A percentile compares a stretch with the other conserved stretches of the same genome.
Conservation (phyloP, 176 grass and related monocot species). For the Eremochloa ophiuroides region DNA sequence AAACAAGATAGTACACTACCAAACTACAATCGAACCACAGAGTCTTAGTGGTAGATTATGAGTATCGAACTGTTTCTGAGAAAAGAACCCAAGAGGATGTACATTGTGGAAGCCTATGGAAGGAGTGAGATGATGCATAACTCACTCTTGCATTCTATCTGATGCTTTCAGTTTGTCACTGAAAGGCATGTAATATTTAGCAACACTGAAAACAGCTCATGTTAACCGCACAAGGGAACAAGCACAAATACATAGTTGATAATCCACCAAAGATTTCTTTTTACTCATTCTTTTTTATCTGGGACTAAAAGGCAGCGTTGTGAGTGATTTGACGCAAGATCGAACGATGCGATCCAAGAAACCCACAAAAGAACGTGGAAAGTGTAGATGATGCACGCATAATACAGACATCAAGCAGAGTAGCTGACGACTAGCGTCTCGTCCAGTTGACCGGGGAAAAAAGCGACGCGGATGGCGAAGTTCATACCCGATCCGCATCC, state of each 20-base stretch:
- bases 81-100: background rate
- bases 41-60: background rate
- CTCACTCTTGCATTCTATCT: background rate
- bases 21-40: background rate
- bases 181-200: background rate
- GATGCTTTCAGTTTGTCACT: background rate
- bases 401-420: background rate
- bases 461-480: background rate
- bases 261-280: constrained; percentile 6
- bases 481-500: constrained; percentile 60
- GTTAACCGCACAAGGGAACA: background rate
- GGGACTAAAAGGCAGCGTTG: background rate
- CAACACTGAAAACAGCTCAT: background rate
- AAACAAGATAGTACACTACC: background rate
- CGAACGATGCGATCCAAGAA: background rate
- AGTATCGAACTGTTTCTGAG: background rate
- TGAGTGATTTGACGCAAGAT: background rate
- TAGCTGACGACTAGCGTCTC: background rate
- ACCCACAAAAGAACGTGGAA: background rate
- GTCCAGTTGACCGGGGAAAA: constrained; percentile 15
- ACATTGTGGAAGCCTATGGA: background rate
- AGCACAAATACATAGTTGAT: background rate
- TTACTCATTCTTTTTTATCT: no score
- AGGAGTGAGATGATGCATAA: background rate
- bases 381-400: constrained; percentile 5